Percentiles rank a stretch among this genome's conserved stretches.
phyloP scores from a whole-genome alignment of 768 basidiomycete genomes.

The Nidularia sp. region DNA sequence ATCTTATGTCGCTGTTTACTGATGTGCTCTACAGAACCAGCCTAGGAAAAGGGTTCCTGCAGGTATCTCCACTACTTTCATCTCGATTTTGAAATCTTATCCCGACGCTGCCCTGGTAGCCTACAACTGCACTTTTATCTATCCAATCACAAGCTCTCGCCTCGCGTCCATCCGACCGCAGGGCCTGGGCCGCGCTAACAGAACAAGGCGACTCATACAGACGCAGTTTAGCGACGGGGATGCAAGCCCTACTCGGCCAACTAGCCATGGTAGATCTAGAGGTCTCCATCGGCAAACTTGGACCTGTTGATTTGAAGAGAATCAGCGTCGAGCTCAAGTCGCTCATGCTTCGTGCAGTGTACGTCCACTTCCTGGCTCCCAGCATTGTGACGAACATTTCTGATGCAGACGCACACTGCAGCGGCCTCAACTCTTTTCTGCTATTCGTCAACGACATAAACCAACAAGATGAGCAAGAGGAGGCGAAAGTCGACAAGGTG shows the following conservation, averaged over 20 bases:
- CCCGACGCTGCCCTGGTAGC: conserved; percentile 13
- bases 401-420: conserved; percentile 4
- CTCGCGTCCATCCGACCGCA: conserved; percentile 27
- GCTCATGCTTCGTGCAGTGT: conserved; percentile 33
- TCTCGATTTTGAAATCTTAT: neutral
- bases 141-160: conserved; percentile 27
- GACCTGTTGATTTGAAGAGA: conserved; percentile 34
- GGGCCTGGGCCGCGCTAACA: conserved; percentile 23
- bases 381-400: neutral
- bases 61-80: conserved; percentile 5
- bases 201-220: conserved; percentile 19
- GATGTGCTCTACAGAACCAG: conserved; percentile 14
- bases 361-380: conserved; percentile 5
- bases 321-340: conserved; percentile 33
- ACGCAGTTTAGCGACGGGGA: conserved; percentile 21
- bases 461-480: conserved; percentile 15
- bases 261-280: conserved; percentile 36
- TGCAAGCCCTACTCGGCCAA: conserved; percentile 27
- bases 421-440: conserved; percentile 33
- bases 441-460: conserved; percentile 30
- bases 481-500: conserved; percentile 5
- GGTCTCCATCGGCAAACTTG: conserved; percentile 36
- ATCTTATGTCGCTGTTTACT: neutral
- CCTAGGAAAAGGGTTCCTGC: conserved; percentile 23
- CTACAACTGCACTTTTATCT: conserved; percentile 24